A percentile compares a stretch with the other conserved stretches of the same genome.
These are phyloP conservation scores for Trichomonascaceae sp. DNA, from an alignment of 1,139 yeast species.

Conservation along the genomic window DNA sequence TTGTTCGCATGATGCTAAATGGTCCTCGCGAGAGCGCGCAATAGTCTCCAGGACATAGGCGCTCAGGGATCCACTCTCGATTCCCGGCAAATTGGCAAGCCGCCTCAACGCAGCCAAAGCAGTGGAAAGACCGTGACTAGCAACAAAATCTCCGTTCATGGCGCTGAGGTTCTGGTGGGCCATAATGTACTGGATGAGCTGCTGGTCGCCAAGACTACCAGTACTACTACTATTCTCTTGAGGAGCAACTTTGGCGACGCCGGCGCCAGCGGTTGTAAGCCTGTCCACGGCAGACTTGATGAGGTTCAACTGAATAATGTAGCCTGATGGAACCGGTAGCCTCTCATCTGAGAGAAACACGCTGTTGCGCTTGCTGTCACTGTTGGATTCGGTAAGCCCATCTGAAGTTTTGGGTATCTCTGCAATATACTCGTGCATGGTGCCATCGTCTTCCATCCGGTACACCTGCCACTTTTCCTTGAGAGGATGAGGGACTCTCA, in stretches of 20 bases:
- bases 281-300: neutral
- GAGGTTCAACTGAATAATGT: neutral
- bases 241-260: neutral
- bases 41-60: slow-evolving; percentile 12
- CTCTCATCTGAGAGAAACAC: neutral
- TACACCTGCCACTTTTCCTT: slow-evolving; percentile 26
- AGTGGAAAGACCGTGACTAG: neutral
- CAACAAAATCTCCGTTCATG: neutral
- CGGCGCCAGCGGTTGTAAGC: too few relatives aligned
- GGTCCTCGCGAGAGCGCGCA: slow-evolving; percentile 10
- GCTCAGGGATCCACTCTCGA: slow-evolving; percentile 4
- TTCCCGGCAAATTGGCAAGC: neutral
- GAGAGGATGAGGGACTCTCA: slow-evolving; percentile 17
- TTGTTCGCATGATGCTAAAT: slow-evolving; percentile 7
- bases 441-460: slow-evolving; percentile 19
- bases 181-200: neutral
- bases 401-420: slow-evolving; percentile 10
- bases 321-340: neutral
- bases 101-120: neutral
- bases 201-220: neutral
- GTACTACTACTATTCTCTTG: neutral
- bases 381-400: slow-evolving; percentile 7
- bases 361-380: neutral
- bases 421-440: slow-evolving; percentile 16
- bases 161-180: neutral